Base-by-base conservation (phyloP, 352 stramenopile species). In the Aphanomyces invadans region DNA sequence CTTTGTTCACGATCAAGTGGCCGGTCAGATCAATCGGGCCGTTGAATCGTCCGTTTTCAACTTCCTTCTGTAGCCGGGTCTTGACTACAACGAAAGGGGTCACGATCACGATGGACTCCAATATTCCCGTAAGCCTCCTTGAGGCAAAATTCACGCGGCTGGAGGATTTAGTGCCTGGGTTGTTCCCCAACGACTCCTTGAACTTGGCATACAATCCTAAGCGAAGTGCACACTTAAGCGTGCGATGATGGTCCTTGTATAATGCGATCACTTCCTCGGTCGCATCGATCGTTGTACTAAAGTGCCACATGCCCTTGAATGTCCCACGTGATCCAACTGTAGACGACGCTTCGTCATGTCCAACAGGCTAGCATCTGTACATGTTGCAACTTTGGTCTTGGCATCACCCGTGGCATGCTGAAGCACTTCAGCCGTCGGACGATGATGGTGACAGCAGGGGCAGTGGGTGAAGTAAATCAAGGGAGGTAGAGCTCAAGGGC, bases 21-120 rank as follows among this genome's bases (percentile, higher is more conserved):
- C 79, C 75, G 9, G 94, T 95, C 38, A 94, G 98, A 76, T 98
- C 95, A n/a, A 98, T 71, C 1, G 87, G 86, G 3, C 86, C 86
- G n/a, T 70, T 85, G 73, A 87, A 88, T 9, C 96, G 91, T 62
- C 97, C 96, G 21, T 92, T 74, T 36, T 87, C 83, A 45, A 96
- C 81, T 74, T 98, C 90, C 61, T 96, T 88, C 75, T 98, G 95
- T 88, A 98, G 97, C 59, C 96, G 86, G 83, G 85, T 98, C 81
- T 99, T 99, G 73, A 97, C 97, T n/a, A 99, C 95, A 76, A 98
- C 96, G 46, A 97, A 97, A 1, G 96, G 96, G 28, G 95, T 98
- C 7, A 98, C 95, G 44, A 99, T 97, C n/a, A 98, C 62, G 53
- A 98, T 75, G 33, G 96, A 97, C 77, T 99, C 96, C 17, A 97